Percentiles rank a stretch among this genome's conserved stretches.
Conservation (phyloP, 805 yeast species). For the Saccharomycopsis fibuligera region DNA sequence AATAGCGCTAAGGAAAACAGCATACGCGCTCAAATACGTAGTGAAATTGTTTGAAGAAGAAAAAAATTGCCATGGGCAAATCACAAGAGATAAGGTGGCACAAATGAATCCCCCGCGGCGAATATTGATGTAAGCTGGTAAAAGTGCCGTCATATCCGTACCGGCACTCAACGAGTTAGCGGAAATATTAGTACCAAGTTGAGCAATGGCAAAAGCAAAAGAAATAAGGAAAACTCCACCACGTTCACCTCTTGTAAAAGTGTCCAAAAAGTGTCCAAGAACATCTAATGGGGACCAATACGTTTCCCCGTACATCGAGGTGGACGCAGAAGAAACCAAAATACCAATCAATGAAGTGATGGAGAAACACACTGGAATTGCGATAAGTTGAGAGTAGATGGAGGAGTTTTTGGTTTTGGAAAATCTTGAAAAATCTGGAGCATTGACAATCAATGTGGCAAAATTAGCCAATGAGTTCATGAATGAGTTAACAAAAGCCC, state of each 20-base stretch:
- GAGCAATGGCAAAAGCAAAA: slow-evolving; percentile 66
- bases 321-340: slow-evolving; percentile 74
- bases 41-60: slow-evolving; percentile 68
- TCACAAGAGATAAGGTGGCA: slow-evolving; percentile 61
- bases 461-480: slow-evolving; percentile 83
- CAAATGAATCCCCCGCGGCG: slow-evolving; percentile 78
- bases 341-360: slow-evolving; percentile 81
- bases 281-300: slow-evolving; percentile 85
- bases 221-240: slow-evolving; percentile 78
- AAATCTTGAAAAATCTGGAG: slow-evolving; percentile 86
- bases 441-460: slow-evolving; percentile 81
- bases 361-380: slow-evolving; percentile 75
- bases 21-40: slow-evolving; percentile 72
- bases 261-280: slow-evolving; percentile 53
- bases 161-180: slow-evolving; percentile 69
- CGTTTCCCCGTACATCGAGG: slow-evolving; percentile 56
- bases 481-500: slow-evolving; percentile 75
- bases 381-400: slow-evolving; percentile 49
- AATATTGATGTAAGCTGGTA: slow-evolving; percentile 61
- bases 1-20: slow-evolving; percentile 76
- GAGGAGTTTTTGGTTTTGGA: slow-evolving; percentile 52
- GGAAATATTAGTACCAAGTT: slow-evolving; percentile 70
- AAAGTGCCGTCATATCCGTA: slow-evolving; percentile 61
- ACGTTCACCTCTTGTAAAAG: slow-evolving; percentile 51
- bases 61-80: slow-evolving; percentile 81